phyloP scores from a whole-genome alignment of 2,329 filamentous ascomycete genomes.

The Alternaria metachromatica region DNA sequence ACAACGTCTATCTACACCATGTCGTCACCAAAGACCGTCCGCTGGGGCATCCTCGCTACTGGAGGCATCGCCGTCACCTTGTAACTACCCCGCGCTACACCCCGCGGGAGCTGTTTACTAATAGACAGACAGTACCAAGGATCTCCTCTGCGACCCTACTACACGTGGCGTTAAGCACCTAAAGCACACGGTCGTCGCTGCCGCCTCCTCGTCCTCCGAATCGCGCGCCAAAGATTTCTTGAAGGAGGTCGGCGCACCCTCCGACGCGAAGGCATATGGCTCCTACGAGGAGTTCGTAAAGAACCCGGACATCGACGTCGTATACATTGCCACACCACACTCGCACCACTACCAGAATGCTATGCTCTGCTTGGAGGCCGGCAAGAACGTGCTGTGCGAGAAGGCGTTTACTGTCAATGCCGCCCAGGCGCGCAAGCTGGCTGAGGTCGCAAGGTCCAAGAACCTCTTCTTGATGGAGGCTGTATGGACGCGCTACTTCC shows the following conservation, averaged over 20 bases:
- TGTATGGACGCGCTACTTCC: conserved; percentile 90
- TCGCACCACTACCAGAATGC: conserved; percentile 92
- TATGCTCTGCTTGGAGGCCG: conserved; percentile 81
- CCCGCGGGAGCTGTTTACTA: conserved; percentile 16
- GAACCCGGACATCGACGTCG: conserved; percentile 79
- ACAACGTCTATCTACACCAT: conserved; percentile 21
- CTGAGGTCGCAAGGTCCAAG: conserved; percentile 75
- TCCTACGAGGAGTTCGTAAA: conserved; percentile 82
- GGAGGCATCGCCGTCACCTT: conserved; percentile 57
- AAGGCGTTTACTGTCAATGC: conserved; percentile 89
- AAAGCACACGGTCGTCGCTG: conserved; percentile 77
- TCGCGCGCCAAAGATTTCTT: conserved; percentile 76
- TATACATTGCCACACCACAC: conserved; percentile 91
- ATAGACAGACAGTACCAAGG: conserved; percentile 61
- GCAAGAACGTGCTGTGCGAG: conserved; percentile 89
- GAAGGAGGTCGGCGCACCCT: conserved; percentile 70
- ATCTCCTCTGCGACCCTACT: conserved; percentile 76
- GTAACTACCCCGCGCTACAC: conserved; percentile 33
- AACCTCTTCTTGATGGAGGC: conserved; percentile 62
- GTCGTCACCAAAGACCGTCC: conserved; percentile 47
- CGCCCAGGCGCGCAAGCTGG: conserved; percentile 74
- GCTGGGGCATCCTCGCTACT: conserved; percentile 58
- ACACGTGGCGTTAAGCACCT: conserved; percentile 74
- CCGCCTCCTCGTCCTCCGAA: conserved; percentile 77
- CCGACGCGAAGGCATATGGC: conserved; percentile 74